phyloP scores from a whole-genome alignment of 2,329 filamentous ascomycete species.

The Trichoderma koningiopsis region DNA sequence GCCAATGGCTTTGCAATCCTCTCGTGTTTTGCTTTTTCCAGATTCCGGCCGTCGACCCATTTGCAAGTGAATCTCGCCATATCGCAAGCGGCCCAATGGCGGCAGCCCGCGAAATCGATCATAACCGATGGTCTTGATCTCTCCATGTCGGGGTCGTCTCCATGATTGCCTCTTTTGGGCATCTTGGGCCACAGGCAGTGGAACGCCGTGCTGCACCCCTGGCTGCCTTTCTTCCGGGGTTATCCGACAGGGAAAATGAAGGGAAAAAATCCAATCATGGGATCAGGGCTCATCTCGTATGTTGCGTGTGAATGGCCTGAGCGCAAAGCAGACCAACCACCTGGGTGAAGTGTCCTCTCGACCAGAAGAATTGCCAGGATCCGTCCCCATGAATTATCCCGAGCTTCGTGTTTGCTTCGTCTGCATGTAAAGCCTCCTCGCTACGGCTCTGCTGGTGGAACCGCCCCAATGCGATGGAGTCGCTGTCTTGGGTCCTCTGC shows the following conservation, averaged over 20 bases:
- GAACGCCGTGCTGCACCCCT: slow-evolving; percentile 8
- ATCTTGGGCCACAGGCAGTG: slow-evolving; percentile 1
- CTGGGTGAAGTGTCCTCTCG: neutral
- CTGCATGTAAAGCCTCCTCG: neutral
- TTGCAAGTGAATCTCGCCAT: slow-evolving; percentile 4
- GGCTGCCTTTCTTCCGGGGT: slow-evolving; percentile 4
- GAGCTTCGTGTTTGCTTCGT: neutral
- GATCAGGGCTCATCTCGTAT: slow-evolving; percentile 23
- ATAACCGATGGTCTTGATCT: neutral
- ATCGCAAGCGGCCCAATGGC: neutral
- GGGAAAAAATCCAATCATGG: slow-evolving; percentile 6
- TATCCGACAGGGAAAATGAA: neutral
- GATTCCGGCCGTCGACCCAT: neutral
- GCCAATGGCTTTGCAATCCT: neutral
- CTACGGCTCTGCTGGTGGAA: neutral
- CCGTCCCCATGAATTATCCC: neutral
- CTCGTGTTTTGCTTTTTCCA: neutral
- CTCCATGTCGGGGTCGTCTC: slow-evolving; percentile 2
- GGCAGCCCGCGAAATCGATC: neutral
- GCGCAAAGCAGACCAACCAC: neutral
- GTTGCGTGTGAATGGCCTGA: slow-evolving; percentile 21
- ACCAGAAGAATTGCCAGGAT: neutral
- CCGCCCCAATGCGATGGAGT: neutral
- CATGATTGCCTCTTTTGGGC: slow-evolving; percentile 22
- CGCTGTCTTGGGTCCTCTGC: neutral